Base-by-base conservation (phyloP, 1,284 basidiomycete genomes). In the Apiotrichum mycotoxinovorans region DNA sequence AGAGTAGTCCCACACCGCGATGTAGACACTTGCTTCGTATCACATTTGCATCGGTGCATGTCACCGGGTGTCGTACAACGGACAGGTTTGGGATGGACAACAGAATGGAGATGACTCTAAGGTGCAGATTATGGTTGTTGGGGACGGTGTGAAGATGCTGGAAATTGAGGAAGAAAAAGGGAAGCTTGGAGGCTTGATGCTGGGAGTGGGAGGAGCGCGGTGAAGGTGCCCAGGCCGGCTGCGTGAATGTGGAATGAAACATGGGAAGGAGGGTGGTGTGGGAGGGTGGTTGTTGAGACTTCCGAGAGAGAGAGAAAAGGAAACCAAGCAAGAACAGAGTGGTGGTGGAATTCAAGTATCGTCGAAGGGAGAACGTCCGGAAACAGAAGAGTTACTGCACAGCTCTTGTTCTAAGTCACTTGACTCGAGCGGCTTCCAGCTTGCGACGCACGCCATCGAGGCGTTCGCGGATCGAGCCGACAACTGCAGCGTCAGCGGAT, bases 361-460 rank as follows among this genome's bases (percentile, higher is more conserved):
- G 22, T 9, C 10, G 41, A 23, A 33, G 15, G 12, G 43, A 23
- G 25, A 46, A 22, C 27, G 44, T 46, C 46, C 34, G 33, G 34
- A 22, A 23, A 9, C 12, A 23, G 1, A 35, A 30, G 14, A 14
- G 4, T 35, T n/a, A 17, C 7, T 8, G 23, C 26, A 44, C 12
- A 44, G 18, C 15, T 15, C 17, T 17, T n/a, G 17, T 30, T 38
- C n/a, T n/a, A n/a, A n/a, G n/a, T 34, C 30, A 48, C 46, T 35
- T 34, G 20, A 17, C 20, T 25, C 47, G 40, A n/a, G 20, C 46
- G 4, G 40, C 46, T 3, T 62, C 57, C n/a, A 56, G 42, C 60
- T 62, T 62, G 44, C 54, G 54, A 8, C 60, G 57, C 26, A 62
- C 54, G 45, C 60, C 60, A 15, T 62, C 60, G 12, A 59, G 60